phyloP scores from a whole-genome alignment of 306 rosid species.

The Chamaecrista fasciculata region DNA sequence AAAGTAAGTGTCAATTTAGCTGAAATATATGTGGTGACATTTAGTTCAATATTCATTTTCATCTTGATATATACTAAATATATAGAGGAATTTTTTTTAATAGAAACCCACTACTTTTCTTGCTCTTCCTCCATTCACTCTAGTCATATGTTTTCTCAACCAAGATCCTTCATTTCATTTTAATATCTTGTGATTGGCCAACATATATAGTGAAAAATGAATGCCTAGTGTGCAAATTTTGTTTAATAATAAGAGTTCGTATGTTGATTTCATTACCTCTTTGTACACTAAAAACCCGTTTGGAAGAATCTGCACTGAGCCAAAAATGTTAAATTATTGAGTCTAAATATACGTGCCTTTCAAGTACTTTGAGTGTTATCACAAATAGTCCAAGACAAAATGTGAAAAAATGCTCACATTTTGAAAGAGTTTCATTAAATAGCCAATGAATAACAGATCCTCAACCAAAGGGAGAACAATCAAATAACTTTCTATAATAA shows the following conservation, averaged over 20 bases:
- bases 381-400: neutral
- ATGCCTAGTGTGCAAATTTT: neutral
- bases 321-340: neutral
- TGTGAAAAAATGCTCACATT: neutral
- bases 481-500: neutral
- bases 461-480: neutral
- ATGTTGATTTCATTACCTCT: neutral
- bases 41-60: slow-evolving; percentile 29
- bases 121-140: neutral
- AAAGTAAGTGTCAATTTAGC: slow-evolving; percentile 8
- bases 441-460: neutral
- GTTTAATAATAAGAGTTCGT: neutral
- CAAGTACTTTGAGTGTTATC: neutral
- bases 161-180: neutral
- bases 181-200: neutral
- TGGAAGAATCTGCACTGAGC: neutral
- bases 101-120: neutral
- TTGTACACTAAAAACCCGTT: neutral
- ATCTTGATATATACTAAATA: neutral
- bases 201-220: neutral
- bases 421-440: neutral
- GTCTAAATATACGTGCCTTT: neutral
- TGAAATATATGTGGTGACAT: neutral
- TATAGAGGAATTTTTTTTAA: neutral
- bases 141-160: neutral